Conservation (phyloP, 2,329 filamentous ascomycete species). For the Ceratocystis harringtonii region DNA sequence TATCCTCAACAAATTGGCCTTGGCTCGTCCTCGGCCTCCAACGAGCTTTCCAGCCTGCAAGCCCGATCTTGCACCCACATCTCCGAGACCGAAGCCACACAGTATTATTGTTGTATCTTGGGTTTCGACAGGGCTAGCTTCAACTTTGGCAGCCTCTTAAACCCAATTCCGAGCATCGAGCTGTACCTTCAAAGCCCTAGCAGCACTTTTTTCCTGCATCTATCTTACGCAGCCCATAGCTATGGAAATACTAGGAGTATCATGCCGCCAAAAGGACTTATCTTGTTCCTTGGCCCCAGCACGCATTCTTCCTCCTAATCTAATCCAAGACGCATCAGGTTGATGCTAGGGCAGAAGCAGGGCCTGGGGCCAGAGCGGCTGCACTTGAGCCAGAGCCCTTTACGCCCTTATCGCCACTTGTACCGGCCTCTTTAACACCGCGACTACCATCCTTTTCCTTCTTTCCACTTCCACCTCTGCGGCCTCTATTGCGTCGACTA, state of each 20-base stretch:
- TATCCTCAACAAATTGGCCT: no score
- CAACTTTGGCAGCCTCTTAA: not conserved
- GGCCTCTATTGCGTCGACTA: slow-evolving; percentile 20
- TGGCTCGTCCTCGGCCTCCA: no score
- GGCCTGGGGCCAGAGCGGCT: not conserved
- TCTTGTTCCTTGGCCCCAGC: not conserved
- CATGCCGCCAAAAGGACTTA: not conserved
- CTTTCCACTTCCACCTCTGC: slow-evolving; percentile 19
- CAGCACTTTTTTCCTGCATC: not conserved
- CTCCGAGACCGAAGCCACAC: not conserved
- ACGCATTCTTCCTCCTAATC: not conserved
- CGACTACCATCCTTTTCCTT: not conserved
- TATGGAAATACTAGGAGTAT: not conserved
- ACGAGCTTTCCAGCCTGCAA: no score
- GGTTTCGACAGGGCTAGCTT: not conserved
- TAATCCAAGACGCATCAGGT: not conserved
- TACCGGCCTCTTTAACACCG: slow-evolving; percentile 18
- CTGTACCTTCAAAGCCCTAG: not conserved
- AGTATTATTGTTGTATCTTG: not conserved
- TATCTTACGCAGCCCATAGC: no score
- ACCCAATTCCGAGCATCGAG: not conserved
- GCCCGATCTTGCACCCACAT: no score
- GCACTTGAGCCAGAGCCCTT: not conserved
- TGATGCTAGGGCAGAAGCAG: not conserved
- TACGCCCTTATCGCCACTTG: slow-evolving; percentile 18